Percentiles rank a stretch among this genome's conserved stretches.
phyloP scores from a whole-genome alignment of 441 rosid genomes.

The Capsella rubella region DNA sequence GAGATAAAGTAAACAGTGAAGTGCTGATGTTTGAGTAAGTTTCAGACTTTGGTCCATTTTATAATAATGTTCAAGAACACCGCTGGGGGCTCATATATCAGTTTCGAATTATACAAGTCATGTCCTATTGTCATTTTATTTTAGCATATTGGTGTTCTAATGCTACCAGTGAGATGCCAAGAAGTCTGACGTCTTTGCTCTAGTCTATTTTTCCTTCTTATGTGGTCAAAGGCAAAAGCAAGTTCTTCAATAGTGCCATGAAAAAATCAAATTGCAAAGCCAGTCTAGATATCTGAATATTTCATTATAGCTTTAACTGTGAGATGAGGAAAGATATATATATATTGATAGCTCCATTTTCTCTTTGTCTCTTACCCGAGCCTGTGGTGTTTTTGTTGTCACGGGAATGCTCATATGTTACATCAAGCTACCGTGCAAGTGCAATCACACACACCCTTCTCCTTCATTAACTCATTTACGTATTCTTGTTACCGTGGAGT shows the following conservation, averaged over 20 bases:
- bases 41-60: background rate
- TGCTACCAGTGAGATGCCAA: background rate
- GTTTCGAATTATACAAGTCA: background rate
- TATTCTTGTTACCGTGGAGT: background rate
- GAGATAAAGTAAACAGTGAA: background rate
- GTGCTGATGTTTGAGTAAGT: background rate
- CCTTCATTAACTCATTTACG: background rate
- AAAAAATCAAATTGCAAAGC: background rate
- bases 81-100: background rate
- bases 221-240: background rate
- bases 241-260: background rate
- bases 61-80: background rate
- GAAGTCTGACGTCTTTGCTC: slow-evolving; percentile 1
- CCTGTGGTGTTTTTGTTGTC: background rate
- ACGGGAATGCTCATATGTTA: background rate
- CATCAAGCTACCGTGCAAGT: background rate
- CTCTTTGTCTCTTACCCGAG: background rate
- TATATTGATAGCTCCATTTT: background rate
- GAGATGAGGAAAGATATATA: background rate
- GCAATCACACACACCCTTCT: slow-evolving; percentile 3
- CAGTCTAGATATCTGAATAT: background rate
- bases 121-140: background rate
- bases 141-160: background rate
- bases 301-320: background rate
- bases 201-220: background rate